These are phyloP conservation scores for Pyrenophora graminea DNA, from an alignment of 2,329 filamentous ascomycete species.

Conservation along the genomic window DNA sequence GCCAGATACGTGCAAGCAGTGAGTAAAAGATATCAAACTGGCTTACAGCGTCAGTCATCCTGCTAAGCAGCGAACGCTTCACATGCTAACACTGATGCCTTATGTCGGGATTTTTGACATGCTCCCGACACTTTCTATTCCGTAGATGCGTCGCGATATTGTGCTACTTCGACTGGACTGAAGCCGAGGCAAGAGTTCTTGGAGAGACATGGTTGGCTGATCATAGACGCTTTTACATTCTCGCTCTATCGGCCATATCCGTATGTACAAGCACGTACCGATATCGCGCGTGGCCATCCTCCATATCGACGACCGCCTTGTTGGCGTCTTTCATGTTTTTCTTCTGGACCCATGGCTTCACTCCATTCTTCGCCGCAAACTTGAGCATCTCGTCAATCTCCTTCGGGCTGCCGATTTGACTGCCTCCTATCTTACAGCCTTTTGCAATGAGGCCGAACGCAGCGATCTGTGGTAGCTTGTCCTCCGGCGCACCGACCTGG, in stretches of 20 bases:
- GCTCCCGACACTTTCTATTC: no score
- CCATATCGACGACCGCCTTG: constrained; percentile 61
- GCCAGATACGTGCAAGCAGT: no score
- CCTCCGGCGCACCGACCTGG: constrained; percentile 70
- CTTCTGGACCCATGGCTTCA: constrained; percentile 67
- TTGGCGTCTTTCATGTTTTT: constrained; percentile 61
- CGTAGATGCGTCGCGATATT: no score
- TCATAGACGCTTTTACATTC: constrained; percentile 16
- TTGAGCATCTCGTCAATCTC: constrained; percentile 67
- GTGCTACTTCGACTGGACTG: no score
- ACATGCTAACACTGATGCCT: no score
- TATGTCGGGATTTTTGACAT: no score
- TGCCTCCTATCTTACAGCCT: constrained; percentile 53
- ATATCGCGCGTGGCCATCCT: constrained; percentile 58
- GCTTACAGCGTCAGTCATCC: no score
- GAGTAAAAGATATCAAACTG: no score
- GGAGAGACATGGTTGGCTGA: no score
- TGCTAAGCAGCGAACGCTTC: no score
- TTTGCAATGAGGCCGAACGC: constrained; percentile 64
- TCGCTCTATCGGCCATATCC: constrained; percentile 31
- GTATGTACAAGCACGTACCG: constrained; percentile 43
- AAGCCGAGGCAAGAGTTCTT: no score
- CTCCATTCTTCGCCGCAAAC: constrained; percentile 61
- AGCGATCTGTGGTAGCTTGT: constrained; percentile 57
- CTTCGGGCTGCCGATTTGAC: constrained; percentile 56